Conservation (phyloP, 2,329 filamentous ascomycete genomes). For the Raffaelea ambrosiae region DNA sequence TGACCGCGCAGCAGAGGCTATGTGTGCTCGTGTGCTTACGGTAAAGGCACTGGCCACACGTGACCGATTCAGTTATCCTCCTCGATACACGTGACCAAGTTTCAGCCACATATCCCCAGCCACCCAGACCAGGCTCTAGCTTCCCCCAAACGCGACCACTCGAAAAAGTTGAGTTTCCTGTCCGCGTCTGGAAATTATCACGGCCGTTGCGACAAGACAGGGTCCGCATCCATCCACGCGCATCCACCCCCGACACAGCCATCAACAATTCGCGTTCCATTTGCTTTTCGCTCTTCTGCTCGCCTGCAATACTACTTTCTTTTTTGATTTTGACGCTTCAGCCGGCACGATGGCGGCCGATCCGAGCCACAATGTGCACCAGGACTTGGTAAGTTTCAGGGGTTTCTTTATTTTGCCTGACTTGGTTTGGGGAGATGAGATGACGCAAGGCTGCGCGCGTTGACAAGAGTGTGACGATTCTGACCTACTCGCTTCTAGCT, state of each 20-base stretch:
- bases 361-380: constrained; percentile 25
- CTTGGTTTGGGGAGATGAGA: no score
- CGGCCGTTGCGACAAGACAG: background rate
- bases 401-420: no score
- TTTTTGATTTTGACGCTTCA: background rate
- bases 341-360: constrained; percentile 17
- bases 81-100: background rate
- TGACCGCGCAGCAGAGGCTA: no score
- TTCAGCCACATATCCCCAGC: constrained; percentile 1
- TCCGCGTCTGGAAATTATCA: background rate
- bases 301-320: background rate
- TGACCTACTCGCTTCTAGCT: constrained; percentile 48
- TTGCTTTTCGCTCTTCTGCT: background rate
- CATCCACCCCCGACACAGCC: background rate
- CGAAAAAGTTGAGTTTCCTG: constrained; percentile 1
- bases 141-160: constrained; percentile 2
- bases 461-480: background rate
- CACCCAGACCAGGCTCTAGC: background rate
- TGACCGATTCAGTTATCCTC: background rate
- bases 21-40: no score
- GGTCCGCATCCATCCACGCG: background rate
- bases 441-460: background rate
- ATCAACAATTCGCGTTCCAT: background rate
- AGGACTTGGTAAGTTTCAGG: constrained; percentile 20
- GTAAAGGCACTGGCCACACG: no score